These are phyloP conservation scores for Botrytis fragariae DNA, from an alignment of 2,329 filamentous ascomycete species.

Conservation along the genomic window DNA sequence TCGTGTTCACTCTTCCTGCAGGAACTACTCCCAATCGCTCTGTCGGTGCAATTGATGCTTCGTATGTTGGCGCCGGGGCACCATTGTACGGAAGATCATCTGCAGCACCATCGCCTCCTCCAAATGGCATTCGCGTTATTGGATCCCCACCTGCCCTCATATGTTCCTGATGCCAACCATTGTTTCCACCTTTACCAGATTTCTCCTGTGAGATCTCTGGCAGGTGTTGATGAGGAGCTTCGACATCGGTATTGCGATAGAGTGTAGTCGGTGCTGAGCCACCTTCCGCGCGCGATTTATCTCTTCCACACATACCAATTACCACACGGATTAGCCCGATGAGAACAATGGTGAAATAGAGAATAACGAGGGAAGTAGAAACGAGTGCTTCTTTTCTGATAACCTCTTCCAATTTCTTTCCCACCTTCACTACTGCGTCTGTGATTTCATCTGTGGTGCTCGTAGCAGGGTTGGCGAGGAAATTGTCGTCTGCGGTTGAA, in stretches of 20 bases:
- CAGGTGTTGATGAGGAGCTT: background rate
- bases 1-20: background rate
- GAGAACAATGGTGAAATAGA: conserved; percentile 77
- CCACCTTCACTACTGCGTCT: conserved; percentile 68
- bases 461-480: conserved; percentile 73
- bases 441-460: conserved; percentile 79
- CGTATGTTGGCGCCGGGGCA: background rate
- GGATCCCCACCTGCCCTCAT: background rate
- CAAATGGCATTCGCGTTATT: background rate
- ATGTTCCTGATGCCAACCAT: conserved; percentile 2
- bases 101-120: background rate
- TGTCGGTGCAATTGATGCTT: background rate
- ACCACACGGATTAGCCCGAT: conserved; percentile 68
- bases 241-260: background rate
- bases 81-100: background rate
- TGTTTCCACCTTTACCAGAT: background rate
- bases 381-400: conserved; percentile 80
- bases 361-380: conserved; percentile 66
- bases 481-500: conserved; percentile 60
- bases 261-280: conserved; percentile 39
- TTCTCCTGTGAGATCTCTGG: background rate
- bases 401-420: conserved; percentile 61
- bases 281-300: conserved; percentile 60
- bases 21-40: background rate
- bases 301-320: conserved; percentile 56